Evolutionary conservation across 768 basidiomycete species (phyloP), one percentile per base, ranked within the genome.

Genomic region (Roridomyces roridus): DNA sequence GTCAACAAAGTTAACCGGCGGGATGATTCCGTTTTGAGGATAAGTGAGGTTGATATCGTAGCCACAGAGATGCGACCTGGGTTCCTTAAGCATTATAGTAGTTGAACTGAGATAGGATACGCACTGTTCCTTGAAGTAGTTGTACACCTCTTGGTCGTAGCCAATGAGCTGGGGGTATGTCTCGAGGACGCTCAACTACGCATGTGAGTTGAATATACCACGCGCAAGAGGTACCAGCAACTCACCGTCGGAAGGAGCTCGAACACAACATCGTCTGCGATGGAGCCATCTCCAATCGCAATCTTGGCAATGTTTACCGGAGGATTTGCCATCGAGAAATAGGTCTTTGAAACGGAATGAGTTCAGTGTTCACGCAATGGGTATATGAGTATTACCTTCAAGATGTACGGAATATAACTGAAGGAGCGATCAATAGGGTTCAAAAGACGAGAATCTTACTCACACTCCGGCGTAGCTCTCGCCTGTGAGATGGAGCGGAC

Each of bases 381-480:
- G 25, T 6, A 18, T 8, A 43, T 26, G 6, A n/a, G 21, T 34
- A 29, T 9, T 17, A 51, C 60, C 52, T 90, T 89, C 60, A 85
- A 73, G 65, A 92, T 91, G 67, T 91, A 91, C 10, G 90, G 89
- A 23, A 25, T 36, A 46, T 26, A 31, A 34, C 15, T 23, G n/a
- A 24, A 10, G 20, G 2, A 12, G 20, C 24, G 21, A 14, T 36
- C 18, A 50, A 37, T 41, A 18, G 45, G 44, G 48, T 36, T n/a
- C 31, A 29, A 20, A 66, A 84, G 63, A 84, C 49, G 31, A 34
- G 15, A n/a, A n/a, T n/a, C n/a, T n/a, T n/a, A 91, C 89, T 63
- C 87, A 90, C 56, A 80, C 80, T 25, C 90, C 90, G 14, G 90
- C 84, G 68, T 91, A 91, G 64, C 86, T 88, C 70, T 91, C 90